Evolutionary conservation across 2,329 filamentous ascomycete species (phyloP).

Genomic region (Metarhizium album): DNA sequence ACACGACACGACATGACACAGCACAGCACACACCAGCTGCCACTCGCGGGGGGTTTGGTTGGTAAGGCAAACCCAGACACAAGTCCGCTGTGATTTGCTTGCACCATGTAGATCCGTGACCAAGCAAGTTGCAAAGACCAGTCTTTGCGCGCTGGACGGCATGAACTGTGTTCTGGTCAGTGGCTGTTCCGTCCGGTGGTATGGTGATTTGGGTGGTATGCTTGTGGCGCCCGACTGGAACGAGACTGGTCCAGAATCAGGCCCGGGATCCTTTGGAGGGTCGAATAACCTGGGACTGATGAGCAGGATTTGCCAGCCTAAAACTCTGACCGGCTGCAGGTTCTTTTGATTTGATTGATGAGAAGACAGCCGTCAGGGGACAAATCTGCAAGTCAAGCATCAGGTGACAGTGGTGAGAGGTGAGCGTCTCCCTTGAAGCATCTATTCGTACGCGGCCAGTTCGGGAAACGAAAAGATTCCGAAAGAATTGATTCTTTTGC

Average conservation of each 20-base stretch:
- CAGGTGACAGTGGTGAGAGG: background rate
- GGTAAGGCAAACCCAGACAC: too few species aligned
- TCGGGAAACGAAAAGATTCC: background rate
- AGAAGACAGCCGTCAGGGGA: background rate
- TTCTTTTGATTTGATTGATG: background rate
- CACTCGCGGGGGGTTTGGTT: too few species aligned
- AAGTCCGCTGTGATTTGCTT: too few species aligned
- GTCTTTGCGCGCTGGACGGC: background rate
- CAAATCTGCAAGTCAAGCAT: background rate
- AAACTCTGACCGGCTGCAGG: conserved; percentile 2
- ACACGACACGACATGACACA: too few species aligned
- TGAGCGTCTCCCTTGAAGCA: background rate
- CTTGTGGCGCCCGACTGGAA: conserved; percentile 2
- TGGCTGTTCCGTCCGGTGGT: background rate
- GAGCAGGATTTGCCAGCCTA: background rate
- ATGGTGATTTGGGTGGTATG: conserved; percentile 1
- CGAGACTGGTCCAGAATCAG: conserved; percentile 1
- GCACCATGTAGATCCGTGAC: too few species aligned
- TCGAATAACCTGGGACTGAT: background rate
- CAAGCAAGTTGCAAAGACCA: too few species aligned
- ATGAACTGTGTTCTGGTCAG: background rate
- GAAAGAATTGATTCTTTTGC: background rate
- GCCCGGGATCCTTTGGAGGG: background rate
- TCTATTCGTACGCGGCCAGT: background rate
- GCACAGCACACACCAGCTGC: background rate